Percentiles rank a stretch among this genome's conserved stretches.
phyloP scores from a whole-genome alignment of 2,329 filamentous ascomycete species.

The Apiospora malaysiana region DNA sequence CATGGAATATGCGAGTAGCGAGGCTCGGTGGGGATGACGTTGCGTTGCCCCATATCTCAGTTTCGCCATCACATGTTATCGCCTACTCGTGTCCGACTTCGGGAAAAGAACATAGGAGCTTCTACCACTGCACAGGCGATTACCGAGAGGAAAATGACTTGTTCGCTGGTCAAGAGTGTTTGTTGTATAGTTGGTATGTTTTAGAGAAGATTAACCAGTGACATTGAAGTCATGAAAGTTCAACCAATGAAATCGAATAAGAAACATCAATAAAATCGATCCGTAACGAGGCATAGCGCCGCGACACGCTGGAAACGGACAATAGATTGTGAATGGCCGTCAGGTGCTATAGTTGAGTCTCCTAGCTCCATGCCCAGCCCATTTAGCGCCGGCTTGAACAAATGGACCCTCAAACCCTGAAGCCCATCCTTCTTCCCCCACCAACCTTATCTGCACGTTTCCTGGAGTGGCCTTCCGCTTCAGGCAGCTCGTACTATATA shows the following conservation, averaged over 20 bases:
- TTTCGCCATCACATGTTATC: not conserved
- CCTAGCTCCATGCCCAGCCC: not conserved
- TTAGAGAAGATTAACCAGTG: too few relatives aligned
- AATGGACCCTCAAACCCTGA: conserved; percentile 1
- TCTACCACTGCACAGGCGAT: not conserved
- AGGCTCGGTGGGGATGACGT: not conserved
- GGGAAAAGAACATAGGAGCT: not conserved
- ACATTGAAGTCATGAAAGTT: too few relatives aligned
- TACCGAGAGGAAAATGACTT: not conserved
- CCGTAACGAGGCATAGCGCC: not conserved
- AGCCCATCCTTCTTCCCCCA: not conserved
- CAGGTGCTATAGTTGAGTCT: not conserved
- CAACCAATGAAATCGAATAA: too few relatives aligned
- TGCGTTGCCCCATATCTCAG: not conserved
- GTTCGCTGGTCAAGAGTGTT: too few relatives aligned
- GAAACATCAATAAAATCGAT: not conserved
- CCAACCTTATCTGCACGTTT: conserved; percentile 8
- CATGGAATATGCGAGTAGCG: not conserved
- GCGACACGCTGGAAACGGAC: not conserved
- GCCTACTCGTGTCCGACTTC: not conserved
- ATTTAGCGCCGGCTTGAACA: conserved; percentile 5
- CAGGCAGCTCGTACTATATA: not conserved
- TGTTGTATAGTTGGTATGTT: too few relatives aligned
- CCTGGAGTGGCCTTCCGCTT: not conserved
- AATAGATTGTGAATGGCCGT: not conserved